phyloP scores from a whole-genome alignment of 2,329 filamentous ascomycete genomes.

The Microsporum canis region DNA sequence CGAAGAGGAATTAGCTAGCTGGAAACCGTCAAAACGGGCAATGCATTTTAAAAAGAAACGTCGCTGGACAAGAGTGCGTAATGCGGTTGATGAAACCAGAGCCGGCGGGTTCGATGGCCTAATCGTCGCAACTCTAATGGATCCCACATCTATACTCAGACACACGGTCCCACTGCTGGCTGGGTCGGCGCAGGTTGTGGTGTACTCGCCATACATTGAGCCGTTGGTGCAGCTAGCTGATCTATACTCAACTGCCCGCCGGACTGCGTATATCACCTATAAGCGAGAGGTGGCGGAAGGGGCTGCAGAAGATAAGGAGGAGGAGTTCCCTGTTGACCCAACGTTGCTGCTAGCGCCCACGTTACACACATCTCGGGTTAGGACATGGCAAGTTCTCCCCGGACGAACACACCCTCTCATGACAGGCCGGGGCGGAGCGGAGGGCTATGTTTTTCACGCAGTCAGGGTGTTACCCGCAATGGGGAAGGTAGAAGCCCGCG shows the following conservation, averaged over 20 bases:
- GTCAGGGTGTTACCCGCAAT: conserved; percentile 69
- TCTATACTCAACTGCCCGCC: conserved; percentile 67
- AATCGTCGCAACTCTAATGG: conserved; percentile 71
- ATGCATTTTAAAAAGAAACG: conserved; percentile 82
- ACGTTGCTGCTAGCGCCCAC: conserved; percentile 66
- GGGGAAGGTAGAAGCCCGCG: conserved; percentile 70
- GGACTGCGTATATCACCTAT: conserved; percentile 54
- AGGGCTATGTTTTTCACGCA: conserved; percentile 81
- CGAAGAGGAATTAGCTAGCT: conserved; percentile 50
- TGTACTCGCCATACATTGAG: conserved; percentile 74
- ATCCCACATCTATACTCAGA: conserved; percentile 62
- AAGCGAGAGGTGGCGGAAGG: conserved; percentile 19
- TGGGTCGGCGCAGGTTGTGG: conserved; percentile 71
- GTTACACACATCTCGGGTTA: conserved; percentile 67
- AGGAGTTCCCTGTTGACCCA: conserved; percentile 80
- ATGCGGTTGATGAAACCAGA: conserved; percentile 63
- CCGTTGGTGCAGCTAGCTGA: conserved; percentile 67
- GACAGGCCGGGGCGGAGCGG: conserved; percentile 75
- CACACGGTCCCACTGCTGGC: conserved; percentile 67
- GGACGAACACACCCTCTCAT: conserved; percentile 88
- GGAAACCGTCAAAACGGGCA: conserved; percentile 73
- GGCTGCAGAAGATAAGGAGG: conserved; percentile 28
- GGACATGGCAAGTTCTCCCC: conserved; percentile 82
- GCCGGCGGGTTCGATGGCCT: conserved; percentile 72
- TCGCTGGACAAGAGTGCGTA: conserved; percentile 61